Base-by-base conservation (phyloP, 225 moss, liverwort and hornwort species). In the Marchantia paleacea region DNA sequence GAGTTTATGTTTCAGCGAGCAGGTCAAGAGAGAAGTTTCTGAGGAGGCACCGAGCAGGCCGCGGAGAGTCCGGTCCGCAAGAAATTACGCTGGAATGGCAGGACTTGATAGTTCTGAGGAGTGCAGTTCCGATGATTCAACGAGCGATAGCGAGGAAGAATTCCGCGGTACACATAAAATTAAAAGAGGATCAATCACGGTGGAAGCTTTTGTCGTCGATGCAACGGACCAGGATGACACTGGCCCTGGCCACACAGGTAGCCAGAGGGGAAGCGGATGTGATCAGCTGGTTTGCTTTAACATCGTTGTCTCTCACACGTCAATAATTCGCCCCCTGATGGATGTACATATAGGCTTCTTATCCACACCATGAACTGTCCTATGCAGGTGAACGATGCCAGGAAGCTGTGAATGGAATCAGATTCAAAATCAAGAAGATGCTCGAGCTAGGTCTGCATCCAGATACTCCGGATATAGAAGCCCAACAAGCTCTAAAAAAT, bases 401-500 rank as follows among this genome's bases (percentile, higher is more conserved):
- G 7, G 79, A 82, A 31, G 82, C 84, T 22, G 82, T 52, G 52
- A 49, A 68, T n/a, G 89, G 89, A 25, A 81, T 89, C 15, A 86
- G 67, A 69, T 82, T 85, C 28, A 78, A 82, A 18, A 89, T 89
- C 16, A 89, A 75, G 79, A 89, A 89, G 78, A 89, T 89, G 89
- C 81, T 89, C 12, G 86, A 89, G 51, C 83, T 89, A 26, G 89
- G 89, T 25, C 76, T 89, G 51, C 89, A 89, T 77, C 84, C 82
- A 0, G 86, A 89, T 54, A 89, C 86, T 25, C 89, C 89, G 12
- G 89, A 89, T 61, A 81, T 83, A 49, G 89, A 89, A 76, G 89
- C 89, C 57, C 89, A 89, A 80, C 89, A 89, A 81, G 89, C 89
- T 14, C 70, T 89, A 73, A 86, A 85, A 79, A 89, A 89, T 81